phyloP scores from a whole-genome alignment of 768 basidiomycete genomes.

The Vararia minispora region DNA sequence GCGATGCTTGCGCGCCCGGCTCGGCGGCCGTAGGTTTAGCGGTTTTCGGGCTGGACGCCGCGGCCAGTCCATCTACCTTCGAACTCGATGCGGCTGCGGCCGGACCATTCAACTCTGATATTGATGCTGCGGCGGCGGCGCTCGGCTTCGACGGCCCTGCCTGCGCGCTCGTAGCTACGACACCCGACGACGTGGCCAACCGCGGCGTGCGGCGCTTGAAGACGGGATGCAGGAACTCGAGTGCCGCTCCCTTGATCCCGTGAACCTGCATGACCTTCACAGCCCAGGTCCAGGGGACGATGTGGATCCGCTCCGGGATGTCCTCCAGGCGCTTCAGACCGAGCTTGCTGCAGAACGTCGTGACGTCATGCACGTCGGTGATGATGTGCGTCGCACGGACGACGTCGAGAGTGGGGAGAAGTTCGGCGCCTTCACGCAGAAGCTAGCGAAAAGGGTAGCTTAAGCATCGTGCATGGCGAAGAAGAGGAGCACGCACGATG shows the following conservation, averaged over 20 bases:
- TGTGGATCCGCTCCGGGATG: slow-evolving; percentile 31
- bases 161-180: slow-evolving; percentile 7
- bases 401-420: slow-evolving; percentile 49
- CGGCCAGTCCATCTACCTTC: background rate
- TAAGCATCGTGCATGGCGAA: background rate
- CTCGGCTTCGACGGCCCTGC: background rate
- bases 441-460: slow-evolving; percentile 31
- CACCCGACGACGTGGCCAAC: too few species aligned
- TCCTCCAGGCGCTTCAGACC: slow-evolving; percentile 39
- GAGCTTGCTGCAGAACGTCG: slow-evolving; percentile 27
- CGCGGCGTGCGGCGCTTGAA: slow-evolving; percentile 11
- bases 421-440: slow-evolving; percentile 47
- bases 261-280: slow-evolving; percentile 5
- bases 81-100: slow-evolving; percentile 3
- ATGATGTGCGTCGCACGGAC: slow-evolving; percentile 55
- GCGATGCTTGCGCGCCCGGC: too few species aligned
- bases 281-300: slow-evolving; percentile 10
- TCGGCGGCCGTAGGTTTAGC: too few species aligned
- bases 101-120: background rate
- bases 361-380: slow-evolving; percentile 26
- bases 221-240: slow-evolving; percentile 11
- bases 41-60: too few species aligned
- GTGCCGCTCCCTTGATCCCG: slow-evolving; percentile 8
- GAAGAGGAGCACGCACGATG: slow-evolving; percentile 3
- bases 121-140: background rate